These are phyloP conservation scores for Leucoagaricus sp. DNA, from an alignment of 1,284 basidiomycete genomes.

Conservation along the genomic window DNA sequence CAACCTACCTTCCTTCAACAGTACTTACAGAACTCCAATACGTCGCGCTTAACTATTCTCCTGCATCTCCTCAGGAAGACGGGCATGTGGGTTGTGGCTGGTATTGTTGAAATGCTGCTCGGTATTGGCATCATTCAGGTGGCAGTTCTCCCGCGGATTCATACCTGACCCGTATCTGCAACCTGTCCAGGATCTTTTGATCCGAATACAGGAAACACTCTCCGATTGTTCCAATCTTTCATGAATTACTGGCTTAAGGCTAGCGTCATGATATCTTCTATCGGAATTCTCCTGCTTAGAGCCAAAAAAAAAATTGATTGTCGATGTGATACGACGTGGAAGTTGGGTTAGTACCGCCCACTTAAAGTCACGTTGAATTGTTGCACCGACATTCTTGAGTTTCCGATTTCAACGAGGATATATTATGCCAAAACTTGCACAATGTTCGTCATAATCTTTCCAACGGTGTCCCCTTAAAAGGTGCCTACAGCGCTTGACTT, in stretches of 20 bases:
- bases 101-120: slow-evolving; percentile 14
- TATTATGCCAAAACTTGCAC: too few relatives aligned
- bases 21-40: neutral
- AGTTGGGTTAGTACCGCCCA: too few relatives aligned
- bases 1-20: neutral
- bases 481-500: too few relatives aligned
- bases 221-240: slow-evolving; percentile 16
- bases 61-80: neutral
- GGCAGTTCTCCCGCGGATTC: slow-evolving; percentile 12
- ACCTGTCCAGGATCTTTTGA: slow-evolving; percentile 16
- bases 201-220: slow-evolving; percentile 16
- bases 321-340: too few relatives aligned
- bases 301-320: too few relatives aligned
- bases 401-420: too few relatives aligned
- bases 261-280: slow-evolving; percentile 13
- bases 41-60: neutral
- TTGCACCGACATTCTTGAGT: too few relatives aligned
- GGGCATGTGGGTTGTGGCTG: slow-evolving; percentile 4
- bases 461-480: too few relatives aligned
- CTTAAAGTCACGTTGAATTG: too few relatives aligned
- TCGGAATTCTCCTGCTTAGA: slow-evolving; percentile 16
- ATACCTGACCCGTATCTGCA: slow-evolving; percentile 16
- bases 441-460: too few relatives aligned
- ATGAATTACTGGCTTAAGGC: slow-evolving; percentile 20
- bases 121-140: slow-evolving; percentile 17